These are phyloP conservation scores for Violaceomyces palustris DNA, from an alignment of 1,284 basidiomycete species.

Conservation along the genomic window DNA sequence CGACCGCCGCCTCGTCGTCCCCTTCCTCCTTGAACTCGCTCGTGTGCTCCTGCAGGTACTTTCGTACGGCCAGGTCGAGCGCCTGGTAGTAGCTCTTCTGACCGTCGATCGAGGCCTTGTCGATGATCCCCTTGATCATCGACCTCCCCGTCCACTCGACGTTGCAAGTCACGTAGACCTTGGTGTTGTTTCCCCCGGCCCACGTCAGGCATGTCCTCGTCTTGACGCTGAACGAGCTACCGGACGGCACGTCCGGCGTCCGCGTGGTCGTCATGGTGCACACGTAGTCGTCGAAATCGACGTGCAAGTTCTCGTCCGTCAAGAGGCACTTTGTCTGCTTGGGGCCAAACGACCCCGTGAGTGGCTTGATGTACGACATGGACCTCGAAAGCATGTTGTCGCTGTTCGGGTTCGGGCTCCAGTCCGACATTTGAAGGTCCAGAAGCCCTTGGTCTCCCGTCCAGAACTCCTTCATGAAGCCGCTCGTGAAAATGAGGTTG, in stretches of 20 bases:
- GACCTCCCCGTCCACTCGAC: conserved; percentile 95
- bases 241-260: conserved; percentile 91
- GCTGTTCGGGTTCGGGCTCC: conserved; percentile 58
- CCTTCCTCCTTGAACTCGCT: conserved; percentile 84
- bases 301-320: conserved; percentile 72
- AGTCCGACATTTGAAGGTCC: conserved; percentile 45
- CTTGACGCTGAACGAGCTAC: conserved; percentile 85
- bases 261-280: conserved; percentile 80
- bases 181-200: conserved; percentile 73
- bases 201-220: conserved; percentile 91
- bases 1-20: conserved; percentile 56
- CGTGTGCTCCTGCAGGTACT: conserved; percentile 79
- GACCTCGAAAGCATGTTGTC: conserved; percentile 68
- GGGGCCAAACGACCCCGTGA: conserved; percentile 81
- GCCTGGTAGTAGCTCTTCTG: conserved; percentile 84
- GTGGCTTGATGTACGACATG: conserved; percentile 92
- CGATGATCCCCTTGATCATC: conserved; percentile 95
- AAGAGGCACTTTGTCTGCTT: conserved; percentile 93
- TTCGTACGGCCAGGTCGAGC: conserved; percentile 69
- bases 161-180: conserved; percentile 78
- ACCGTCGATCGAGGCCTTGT: conserved; percentile 85
- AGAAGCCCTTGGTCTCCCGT: conserved; percentile 77
- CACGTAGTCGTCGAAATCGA: conserved; percentile 80
- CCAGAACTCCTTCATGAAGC: conserved; percentile 93
- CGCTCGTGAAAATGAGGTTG: conserved; percentile 91